Conservation (phyloP, 441 rosid species). For the Theobroma grandiflorum region DNA sequence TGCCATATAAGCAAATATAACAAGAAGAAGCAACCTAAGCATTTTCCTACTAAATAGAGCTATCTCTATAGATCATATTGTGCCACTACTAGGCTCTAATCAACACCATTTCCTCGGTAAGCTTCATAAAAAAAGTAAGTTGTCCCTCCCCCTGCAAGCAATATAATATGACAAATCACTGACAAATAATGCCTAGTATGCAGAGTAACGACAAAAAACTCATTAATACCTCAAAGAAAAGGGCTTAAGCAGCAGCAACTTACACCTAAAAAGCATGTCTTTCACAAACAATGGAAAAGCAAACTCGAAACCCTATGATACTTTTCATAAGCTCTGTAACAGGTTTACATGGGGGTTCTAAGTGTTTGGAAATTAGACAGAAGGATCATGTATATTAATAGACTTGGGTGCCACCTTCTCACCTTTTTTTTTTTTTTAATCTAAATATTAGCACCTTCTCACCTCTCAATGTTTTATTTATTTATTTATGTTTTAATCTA, state of each 20-base stretch:
- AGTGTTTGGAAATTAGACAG: background rate
- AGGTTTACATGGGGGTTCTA: background rate
- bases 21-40: conserved; percentile 16
- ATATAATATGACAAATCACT: background rate
- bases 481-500: too few species aligned
- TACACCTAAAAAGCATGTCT: background rate
- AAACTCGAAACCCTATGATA: background rate
- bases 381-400: background rate
- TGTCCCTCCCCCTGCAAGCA: background rate
- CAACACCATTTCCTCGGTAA: background rate
- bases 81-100: background rate
- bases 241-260: conserved; percentile 7
- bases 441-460: too few species aligned
- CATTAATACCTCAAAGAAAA: background rate
- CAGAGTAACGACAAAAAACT: conserved; percentile 15
- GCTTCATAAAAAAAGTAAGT: background rate
- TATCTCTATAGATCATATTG: background rate
- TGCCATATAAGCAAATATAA: background rate
- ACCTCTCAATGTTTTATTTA: too few species aligned
- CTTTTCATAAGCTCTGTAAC: background rate
- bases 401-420: too few species aligned
- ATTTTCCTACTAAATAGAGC: background rate
- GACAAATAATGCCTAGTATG: conserved; percentile 1
- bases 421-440: too few species aligned
- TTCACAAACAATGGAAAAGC: background rate